A percentile compares a stretch with the other conserved stretches of the same genome.
Conservation (phyloP, 129 eudicot species). For the Tagetes patula region DNA sequence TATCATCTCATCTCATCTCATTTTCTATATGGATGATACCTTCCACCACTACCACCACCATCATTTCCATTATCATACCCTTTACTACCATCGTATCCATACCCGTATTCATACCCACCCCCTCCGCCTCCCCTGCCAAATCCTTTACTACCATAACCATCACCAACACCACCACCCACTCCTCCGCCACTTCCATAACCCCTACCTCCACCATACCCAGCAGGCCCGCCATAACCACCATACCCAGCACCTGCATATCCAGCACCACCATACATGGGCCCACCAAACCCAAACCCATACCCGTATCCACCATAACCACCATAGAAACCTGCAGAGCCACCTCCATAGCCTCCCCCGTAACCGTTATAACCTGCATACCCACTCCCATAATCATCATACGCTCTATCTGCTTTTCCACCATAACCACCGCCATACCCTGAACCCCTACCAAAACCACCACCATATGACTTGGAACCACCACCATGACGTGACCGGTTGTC, state of each 20-base stretch:
- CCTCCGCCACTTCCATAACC: slow-evolving; percentile 51
- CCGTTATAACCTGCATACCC: slow-evolving; percentile 48
- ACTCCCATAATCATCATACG: slow-evolving; percentile 59
- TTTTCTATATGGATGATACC: slow-evolving; percentile 84
- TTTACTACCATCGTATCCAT: slow-evolving; percentile 40
- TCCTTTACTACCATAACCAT: slow-evolving; percentile 42
- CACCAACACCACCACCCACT: slow-evolving; percentile 23
- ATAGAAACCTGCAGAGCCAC: slow-evolving; percentile 59
- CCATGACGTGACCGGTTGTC: slow-evolving; percentile 59
- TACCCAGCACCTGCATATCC: slow-evolving; percentile 59
- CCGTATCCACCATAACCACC: slow-evolving; percentile 84
- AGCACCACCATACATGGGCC: slow-evolving; percentile 76
- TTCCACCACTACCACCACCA: slow-evolving; percentile 35
- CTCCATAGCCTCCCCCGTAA: slow-evolving; percentile 50
- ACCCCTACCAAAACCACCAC: slow-evolving; percentile 60
- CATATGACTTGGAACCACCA: slow-evolving; percentile 59
- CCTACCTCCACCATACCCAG: slow-evolving; percentile 58
- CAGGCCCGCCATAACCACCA: slow-evolving; percentile 48
- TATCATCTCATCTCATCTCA: slow-evolving; percentile 32
- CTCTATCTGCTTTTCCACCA: slow-evolving; percentile 62
- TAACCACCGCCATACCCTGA: slow-evolving; percentile 62
- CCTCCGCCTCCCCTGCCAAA: slow-evolving; percentile 37
- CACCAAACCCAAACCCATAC: slow-evolving; percentile 82
- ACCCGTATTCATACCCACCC: slow-evolving; percentile 20
- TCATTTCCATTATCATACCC: slow-evolving; percentile 49